Base-by-base conservation (phyloP, 106 monocot species). In the Allium cepa region DNA sequence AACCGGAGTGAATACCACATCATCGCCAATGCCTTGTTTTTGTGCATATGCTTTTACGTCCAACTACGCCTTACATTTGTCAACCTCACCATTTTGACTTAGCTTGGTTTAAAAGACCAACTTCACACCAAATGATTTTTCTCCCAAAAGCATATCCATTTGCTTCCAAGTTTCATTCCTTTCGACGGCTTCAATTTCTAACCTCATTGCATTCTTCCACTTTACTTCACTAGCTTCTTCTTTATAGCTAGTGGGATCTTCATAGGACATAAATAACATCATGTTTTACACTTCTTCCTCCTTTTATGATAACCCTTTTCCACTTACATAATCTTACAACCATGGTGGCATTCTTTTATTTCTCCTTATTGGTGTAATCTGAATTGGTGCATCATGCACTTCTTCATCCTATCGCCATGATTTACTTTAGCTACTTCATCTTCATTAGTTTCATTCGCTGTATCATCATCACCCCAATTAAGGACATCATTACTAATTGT, bases 171-270 rank as follows among this genome's bases (percentile, higher is more conserved):
- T 64, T 46, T 64, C 26, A 47, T 64, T 64, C 10, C 47, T 46
- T 13, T 47, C 64, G 7, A 64, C 49, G 14, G 64, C 0, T 7
- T 47, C 45, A 46, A 64, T 47, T 26, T 64, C 64, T 11, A 7
- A 12, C 4, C 17, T 13, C 64, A 64, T 64, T 17, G 64, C 64
- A 9, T 47, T 49, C 47, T n/a, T 64, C 64, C 64, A 64, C 26
- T 64, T 64, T 15, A 6, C 4, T 7, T 15, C 14, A 10, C 17
- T 46, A 8, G 17, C 64, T 7, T 0, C 64, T 11, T 64, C 64
- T 49, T 64, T 49, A 49, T 22, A 64, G 8, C 8, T 6, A 48
- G 17, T 46, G 0, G 64, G 64, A 48, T 64, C 64, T 15, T 46
- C 46, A 47, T 64, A 16, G 47, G 46, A 64, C 13, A 22, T 16